These are phyloP conservation scores for Talaromyces thailandensis DNA, from an alignment of 495 filamentous ascomycete species.

Conservation along the genomic window DNA sequence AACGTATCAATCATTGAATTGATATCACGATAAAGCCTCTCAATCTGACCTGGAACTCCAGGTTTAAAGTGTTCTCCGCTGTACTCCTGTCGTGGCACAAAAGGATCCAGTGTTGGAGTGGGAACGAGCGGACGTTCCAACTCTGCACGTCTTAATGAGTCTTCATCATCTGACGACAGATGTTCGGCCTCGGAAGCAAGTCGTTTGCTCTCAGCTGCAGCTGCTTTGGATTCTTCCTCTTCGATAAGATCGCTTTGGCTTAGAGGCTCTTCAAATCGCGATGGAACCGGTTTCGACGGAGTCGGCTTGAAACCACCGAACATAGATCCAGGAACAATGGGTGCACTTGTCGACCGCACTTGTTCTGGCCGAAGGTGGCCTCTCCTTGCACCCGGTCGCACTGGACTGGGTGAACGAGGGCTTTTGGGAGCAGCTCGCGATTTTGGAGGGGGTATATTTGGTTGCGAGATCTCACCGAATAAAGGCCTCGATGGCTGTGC, in stretches of 20 bases:
- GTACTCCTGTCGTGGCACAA: slow-evolving; percentile 66
- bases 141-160: slow-evolving; percentile 50
- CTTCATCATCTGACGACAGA: slow-evolving; percentile 53
- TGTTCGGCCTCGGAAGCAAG: slow-evolving; percentile 19
- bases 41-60: slow-evolving; percentile 67
- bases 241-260: slow-evolving; percentile 15
- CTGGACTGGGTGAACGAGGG: slow-evolving; percentile 72
- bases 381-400: slow-evolving; percentile 43
- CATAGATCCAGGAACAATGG: slow-evolving; percentile 30
- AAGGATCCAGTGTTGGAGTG: slow-evolving; percentile 45
- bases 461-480: slow-evolving; percentile 58
- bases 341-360: slow-evolving; percentile 48
- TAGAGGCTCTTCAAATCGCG: slow-evolving; percentile 9
- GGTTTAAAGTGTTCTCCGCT: slow-evolving; percentile 44
- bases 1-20: slow-evolving; percentile 94
- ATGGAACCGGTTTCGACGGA: slow-evolving; percentile 7
- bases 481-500: slow-evolving; percentile 27
- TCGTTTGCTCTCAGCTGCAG: slow-evolving; percentile 29
- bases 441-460: slow-evolving; percentile 51
- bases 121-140: slow-evolving; percentile 43
- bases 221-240: slow-evolving; percentile 23
- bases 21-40: slow-evolving; percentile 81
- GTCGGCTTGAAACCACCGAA: slow-evolving; percentile 31
- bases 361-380: slow-evolving; percentile 41
- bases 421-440: slow-evolving; percentile 35